phyloP scores from a whole-genome alignment of 2,329 filamentous ascomycete species.

The Ophiostoma montium region DNA sequence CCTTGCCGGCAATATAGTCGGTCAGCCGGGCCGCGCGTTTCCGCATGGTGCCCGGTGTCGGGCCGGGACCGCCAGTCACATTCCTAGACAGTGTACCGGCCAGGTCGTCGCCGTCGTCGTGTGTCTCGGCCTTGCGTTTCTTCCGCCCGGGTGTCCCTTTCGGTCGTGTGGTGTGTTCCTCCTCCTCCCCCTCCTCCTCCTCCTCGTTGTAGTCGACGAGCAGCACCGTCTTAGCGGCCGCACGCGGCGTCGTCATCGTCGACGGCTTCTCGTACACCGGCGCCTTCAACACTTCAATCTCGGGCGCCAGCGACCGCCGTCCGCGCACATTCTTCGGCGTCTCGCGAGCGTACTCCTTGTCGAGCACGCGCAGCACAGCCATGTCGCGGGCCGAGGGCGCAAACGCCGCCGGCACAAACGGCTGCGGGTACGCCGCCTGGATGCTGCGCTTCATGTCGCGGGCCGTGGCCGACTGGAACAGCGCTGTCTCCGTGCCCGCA shows the following conservation, averaged over 20 bases:
- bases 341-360: constrained; percentile 12
- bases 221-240: neutral
- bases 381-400: constrained; percentile 23
- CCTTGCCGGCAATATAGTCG: constrained; percentile 10
- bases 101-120: neutral
- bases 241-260: neutral
- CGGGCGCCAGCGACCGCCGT: constrained; percentile 22
- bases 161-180: neutral
- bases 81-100: neutral
- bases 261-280: constrained; percentile 29
- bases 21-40: neutral
- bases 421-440: constrained; percentile 30
- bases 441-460: constrained; percentile 30
- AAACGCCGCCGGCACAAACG: constrained; percentile 28
- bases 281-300: constrained; percentile 34
- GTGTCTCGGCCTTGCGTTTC: constrained; percentile 1
- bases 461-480: constrained; percentile 27
- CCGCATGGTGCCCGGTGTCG: neutral
- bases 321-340: constrained; percentile 17
- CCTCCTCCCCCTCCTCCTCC: neutral
- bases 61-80: neutral
- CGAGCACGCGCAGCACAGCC: constrained; percentile 16
- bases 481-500: constrained; percentile 27
- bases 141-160: neutral
- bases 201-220: constrained; percentile 1